A percentile compares a stretch with the other conserved stretches of the same genome.
Conservation (phyloP, 495 filamentous ascomycete species). For the Aspergillus haitiensis region DNA sequence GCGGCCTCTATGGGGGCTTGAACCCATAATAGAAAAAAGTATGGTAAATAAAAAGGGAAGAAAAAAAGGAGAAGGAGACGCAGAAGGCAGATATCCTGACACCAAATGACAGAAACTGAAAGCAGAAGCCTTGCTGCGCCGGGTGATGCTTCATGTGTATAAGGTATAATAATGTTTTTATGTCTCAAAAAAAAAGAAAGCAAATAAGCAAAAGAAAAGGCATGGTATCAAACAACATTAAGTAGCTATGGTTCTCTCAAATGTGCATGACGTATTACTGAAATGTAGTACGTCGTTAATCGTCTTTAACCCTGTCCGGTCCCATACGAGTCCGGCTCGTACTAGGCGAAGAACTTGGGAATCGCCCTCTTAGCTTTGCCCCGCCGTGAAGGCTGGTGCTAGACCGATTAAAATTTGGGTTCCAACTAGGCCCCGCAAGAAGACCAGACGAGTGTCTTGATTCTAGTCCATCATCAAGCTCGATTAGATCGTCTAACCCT, state of each 20-base stretch:
- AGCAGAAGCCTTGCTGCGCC: constrained; percentile 19
- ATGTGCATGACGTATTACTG: background rate
- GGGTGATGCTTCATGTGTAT: constrained; percentile 25
- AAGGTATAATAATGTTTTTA: constrained; percentile 2
- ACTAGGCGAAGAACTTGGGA: constrained; percentile 33
- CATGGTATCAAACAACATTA: constrained; percentile 22
- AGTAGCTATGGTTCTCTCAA: constrained; percentile 19
- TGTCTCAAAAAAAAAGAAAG: constrained; percentile 13
- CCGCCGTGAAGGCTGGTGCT: constrained; percentile 22
- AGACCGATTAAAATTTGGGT: constrained; percentile 26
- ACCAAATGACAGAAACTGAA: constrained; percentile 12
- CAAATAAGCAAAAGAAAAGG: background rate
- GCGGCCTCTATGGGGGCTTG: constrained; percentile 5
- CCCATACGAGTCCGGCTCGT: constrained; percentile 47
- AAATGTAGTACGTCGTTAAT: constrained; percentile 22
- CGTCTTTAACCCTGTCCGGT: constrained; percentile 34
- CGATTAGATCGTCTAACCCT: constrained; percentile 74
- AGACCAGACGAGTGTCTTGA: constrained; percentile 29
- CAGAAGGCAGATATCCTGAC: constrained; percentile 15
- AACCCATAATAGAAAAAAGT: background rate
- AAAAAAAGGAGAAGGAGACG: constrained; percentile 1
- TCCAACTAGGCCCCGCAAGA: constrained; percentile 23
- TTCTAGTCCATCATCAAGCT: constrained; percentile 66
- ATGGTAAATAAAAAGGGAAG: background rate
- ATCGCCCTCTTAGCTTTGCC: constrained; percentile 24